A percentile compares a stretch with the other conserved stretches of the same genome.
Evolutionary conservation across 352 stramenopile genomes (phyloP).

Genomic region (Phytophthora agathidicida): DNA sequence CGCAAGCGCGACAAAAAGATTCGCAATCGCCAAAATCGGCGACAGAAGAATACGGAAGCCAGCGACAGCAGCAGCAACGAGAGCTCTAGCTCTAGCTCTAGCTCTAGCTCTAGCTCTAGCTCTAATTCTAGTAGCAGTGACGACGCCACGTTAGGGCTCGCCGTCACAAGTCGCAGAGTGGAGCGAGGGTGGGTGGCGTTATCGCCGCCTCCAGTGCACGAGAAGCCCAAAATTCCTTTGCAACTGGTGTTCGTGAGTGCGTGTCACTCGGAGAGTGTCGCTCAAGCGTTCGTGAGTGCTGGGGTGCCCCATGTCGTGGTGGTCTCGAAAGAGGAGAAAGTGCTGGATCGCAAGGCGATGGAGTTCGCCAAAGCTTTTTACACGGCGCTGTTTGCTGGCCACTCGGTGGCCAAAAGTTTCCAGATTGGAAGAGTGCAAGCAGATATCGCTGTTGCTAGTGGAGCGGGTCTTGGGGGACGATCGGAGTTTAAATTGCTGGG

Average conservation of each 20-base stretch:
- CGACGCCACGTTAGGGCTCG: slow-evolving; percentile 17
- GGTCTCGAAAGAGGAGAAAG: slow-evolving; percentile 84
- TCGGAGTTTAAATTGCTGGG: slow-evolving; percentile 87
- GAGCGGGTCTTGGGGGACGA: slow-evolving; percentile 17
- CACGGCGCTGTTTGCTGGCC: slow-evolving; percentile 80
- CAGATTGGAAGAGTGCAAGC: slow-evolving; percentile 85
- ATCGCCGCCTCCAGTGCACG: slow-evolving; percentile 35
- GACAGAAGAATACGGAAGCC: background rate
- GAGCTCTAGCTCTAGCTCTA: slow-evolving; percentile 5
- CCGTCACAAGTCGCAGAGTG: slow-evolving; percentile 46
- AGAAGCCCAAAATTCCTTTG: slow-evolving; percentile 52
- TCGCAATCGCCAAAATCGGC: slow-evolving; percentile 1
- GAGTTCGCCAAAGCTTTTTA: slow-evolving; percentile 91
- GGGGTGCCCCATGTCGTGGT: slow-evolving; percentile 92
- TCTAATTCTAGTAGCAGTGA: slow-evolving; percentile 7
- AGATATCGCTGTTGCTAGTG: slow-evolving; percentile 62
- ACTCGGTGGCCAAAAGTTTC: slow-evolving; percentile 80
- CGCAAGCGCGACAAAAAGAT: slow-evolving; percentile 10
- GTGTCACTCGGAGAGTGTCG: slow-evolving; percentile 89
- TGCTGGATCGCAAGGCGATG: slow-evolving; percentile 89
- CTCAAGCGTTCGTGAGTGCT: slow-evolving; percentile 87
- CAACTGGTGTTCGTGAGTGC: slow-evolving; percentile 91
- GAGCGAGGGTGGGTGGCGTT: slow-evolving; percentile 48
- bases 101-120: background rate
- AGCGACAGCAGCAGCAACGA: slow-evolving; percentile 22